Evolutionary conservation across 2,329 filamentous ascomycete species (phyloP).

Genomic region (Grosmannia huntii): DNA sequence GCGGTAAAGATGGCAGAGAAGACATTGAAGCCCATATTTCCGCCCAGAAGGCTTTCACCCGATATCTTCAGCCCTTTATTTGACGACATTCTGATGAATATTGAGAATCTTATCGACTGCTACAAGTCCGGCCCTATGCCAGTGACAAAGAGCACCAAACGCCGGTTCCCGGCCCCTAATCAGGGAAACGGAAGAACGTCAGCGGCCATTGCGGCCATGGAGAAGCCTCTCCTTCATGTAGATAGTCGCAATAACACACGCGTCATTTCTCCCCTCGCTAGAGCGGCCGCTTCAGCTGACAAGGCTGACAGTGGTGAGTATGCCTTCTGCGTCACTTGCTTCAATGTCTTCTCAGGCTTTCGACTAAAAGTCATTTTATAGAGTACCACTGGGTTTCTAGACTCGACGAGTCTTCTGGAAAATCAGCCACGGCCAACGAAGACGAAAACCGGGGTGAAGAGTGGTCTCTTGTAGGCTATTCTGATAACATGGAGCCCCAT

Average conservation of each 20-base stretch:
- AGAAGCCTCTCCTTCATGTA: too few relatives aligned
- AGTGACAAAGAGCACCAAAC: background rate
- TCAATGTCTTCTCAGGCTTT: too few relatives aligned
- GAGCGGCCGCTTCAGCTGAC: too few relatives aligned
- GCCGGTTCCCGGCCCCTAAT: background rate
- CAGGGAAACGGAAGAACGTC: too few relatives aligned
- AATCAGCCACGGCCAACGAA: background rate
- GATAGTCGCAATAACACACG: too few relatives aligned
- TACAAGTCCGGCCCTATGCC: background rate
- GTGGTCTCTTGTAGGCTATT: background rate
- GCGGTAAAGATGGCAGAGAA: background rate
- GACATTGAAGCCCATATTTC: background rate
- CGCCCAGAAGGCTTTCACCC: background rate
- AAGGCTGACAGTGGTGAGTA: too few relatives aligned
- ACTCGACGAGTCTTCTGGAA: too few relatives aligned
- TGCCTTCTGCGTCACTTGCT: too few relatives aligned
- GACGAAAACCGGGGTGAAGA: background rate
- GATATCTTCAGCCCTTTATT: background rate
- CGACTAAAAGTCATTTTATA: too few relatives aligned
- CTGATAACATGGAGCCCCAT: background rate
- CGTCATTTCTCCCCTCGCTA: too few relatives aligned
- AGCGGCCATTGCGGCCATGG: too few relatives aligned
- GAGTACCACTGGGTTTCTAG: too few relatives aligned
- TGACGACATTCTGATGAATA: background rate
- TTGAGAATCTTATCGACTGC: background rate